A percentile compares a stretch with the other conserved stretches of the same genome.
Conservation (phyloP, 2,329 filamentous ascomycete genomes). For the Sclerotinia glacialis region DNA sequence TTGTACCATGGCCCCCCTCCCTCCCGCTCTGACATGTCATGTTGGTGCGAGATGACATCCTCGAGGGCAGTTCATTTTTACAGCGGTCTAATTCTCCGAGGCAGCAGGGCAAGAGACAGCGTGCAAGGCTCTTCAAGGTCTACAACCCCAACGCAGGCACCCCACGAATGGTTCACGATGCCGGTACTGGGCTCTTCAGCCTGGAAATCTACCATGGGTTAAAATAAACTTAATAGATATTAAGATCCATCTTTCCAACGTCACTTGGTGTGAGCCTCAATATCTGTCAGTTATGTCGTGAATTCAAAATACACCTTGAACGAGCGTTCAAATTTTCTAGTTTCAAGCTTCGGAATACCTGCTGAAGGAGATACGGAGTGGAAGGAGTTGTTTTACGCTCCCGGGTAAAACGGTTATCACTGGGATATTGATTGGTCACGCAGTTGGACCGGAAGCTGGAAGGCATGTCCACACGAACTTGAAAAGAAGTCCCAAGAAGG, state of each 20-base stretch:
- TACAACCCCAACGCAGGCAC: slow-evolving; percentile 24
- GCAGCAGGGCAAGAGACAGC: slow-evolving; percentile 18
- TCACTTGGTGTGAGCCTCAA: slow-evolving; percentile 20
- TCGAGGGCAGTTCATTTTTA: slow-evolving; percentile 33
- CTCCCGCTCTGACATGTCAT: slow-evolving; percentile 31
- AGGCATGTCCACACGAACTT: slow-evolving; percentile 20
- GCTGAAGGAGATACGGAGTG: not conserved
- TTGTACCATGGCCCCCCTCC: slow-evolving; percentile 25
- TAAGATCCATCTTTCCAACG: slow-evolving; percentile 23
- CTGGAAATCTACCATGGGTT: slow-evolving; percentile 30
- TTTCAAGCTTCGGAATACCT: not conserved
- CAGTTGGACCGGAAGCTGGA: slow-evolving; percentile 16
- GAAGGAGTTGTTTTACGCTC: not conserved
- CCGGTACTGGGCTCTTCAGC: slow-evolving; percentile 27
- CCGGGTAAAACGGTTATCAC: slow-evolving; percentile 19
- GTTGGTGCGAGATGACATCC: slow-evolving; percentile 29
- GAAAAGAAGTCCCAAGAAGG: slow-evolving; percentile 1
- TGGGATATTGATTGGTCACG: slow-evolving; percentile 20
- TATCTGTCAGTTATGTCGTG: slow-evolving; percentile 5
- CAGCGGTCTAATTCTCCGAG: slow-evolving; percentile 32
- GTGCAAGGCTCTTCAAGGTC: slow-evolving; percentile 25
- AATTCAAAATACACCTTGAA: not conserved
- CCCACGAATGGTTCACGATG: slow-evolving; percentile 37
- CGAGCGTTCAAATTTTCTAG: not conserved
- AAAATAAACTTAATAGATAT: slow-evolving; percentile 24